Percentiles rank a stretch among this genome's conserved stretches.
phyloP scores from a whole-genome alignment of 169 alveolate species.

The Babesia caballi region DNA sequence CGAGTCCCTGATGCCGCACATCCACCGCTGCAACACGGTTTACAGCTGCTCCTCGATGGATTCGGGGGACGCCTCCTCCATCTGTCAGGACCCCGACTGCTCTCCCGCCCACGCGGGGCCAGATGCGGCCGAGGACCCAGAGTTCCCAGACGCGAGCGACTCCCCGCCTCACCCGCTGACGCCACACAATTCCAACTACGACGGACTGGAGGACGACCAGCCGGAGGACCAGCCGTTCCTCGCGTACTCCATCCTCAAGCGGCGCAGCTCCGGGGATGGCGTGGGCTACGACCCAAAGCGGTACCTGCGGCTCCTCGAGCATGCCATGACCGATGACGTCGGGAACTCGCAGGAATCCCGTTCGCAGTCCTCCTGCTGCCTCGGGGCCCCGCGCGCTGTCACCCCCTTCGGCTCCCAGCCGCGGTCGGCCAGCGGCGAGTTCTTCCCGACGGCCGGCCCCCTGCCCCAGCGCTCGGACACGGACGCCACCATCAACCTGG shows the following conservation, averaged over 20 bases:
- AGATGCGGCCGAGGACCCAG: background rate
- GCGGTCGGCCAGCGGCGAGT: too few species aligned
- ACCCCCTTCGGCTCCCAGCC: background rate
- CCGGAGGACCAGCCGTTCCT: background rate
- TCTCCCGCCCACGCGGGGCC: background rate
- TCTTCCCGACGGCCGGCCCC: background rate
- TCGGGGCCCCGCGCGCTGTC: background rate
- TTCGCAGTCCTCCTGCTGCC: background rate
- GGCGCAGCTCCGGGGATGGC: background rate
- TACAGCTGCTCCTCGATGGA: background rate
- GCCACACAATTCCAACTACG: background rate
- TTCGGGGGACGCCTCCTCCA: background rate
- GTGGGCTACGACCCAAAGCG: constrained; percentile 54
- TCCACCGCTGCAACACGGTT: background rate
- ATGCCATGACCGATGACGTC: constrained; percentile 35
- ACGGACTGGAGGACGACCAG: background rate
- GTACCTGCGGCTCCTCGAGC: constrained; percentile 68
- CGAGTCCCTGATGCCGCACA: background rate
- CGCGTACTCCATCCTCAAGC: background rate
- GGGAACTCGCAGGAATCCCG: background rate
- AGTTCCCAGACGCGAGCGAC: background rate
- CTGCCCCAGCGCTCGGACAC: constrained; percentile 30
- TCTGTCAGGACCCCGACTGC: too few species aligned
- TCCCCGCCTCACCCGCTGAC: background rate
- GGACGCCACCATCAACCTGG: constrained; percentile 47